Percentiles rank a stretch among this genome's conserved stretches.
phyloP scores from a whole-genome alignment of 257 asterid species.

The Phtheirospermum japonicum region DNA sequence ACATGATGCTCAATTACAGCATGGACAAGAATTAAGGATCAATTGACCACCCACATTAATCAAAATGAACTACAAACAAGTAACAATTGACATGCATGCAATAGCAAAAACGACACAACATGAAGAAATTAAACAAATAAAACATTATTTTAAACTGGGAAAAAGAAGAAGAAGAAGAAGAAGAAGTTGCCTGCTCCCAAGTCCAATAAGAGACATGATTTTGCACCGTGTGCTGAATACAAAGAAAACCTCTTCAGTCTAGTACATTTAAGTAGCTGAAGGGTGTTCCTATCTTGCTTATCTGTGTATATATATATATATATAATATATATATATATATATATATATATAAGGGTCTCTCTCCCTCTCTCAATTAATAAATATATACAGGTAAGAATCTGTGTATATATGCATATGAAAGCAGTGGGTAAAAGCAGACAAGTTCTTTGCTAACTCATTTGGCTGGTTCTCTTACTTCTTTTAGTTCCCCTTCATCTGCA shows the following conservation, averaged over 20 bases:
- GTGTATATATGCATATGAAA: slow-evolving; percentile 23
- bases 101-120: background rate
- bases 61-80: slow-evolving; percentile 9
- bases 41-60: no score
- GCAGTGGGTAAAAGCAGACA: slow-evolving; percentile 35
- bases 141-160: background rate
- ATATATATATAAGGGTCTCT: background rate
- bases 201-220: slow-evolving; percentile 50
- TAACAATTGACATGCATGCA: slow-evolving; percentile 34
- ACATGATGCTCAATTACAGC: background rate
- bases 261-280: no score
- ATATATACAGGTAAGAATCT: slow-evolving; percentile 23
- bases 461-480: slow-evolving; percentile 26
- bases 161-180: no score
- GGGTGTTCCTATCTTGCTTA: no score
- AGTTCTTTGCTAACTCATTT: slow-evolving; percentile 23
- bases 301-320: background rate
- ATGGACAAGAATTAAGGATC: slow-evolving; percentile 20
- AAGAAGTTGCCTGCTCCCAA: slow-evolving; percentile 45
- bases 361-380: slow-evolving; percentile 7
- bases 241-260: no score
- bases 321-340: background rate
- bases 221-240: background rate
- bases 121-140: background rate
- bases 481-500: background rate